These are phyloP conservation scores for Rhododendron ferrugineum DNA, from an alignment of 148 eudicot species.

Conservation along the genomic window DNA sequence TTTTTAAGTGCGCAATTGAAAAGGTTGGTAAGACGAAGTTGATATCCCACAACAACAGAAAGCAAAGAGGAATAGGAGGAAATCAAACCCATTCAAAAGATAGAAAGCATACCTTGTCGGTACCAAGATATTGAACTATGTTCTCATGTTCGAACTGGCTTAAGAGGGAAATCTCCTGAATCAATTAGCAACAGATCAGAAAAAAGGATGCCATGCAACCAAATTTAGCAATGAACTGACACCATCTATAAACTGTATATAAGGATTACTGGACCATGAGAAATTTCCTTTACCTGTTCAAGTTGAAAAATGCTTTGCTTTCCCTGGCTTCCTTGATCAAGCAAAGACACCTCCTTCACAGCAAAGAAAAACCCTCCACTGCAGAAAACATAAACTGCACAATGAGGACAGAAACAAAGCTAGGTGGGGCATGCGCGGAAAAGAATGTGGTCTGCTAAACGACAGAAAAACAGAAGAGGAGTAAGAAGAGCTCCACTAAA, in stretches of 20 bases:
- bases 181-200: neutral
- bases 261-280: neutral
- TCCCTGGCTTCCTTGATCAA: constrained; percentile 67
- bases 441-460: neutral
- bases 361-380: constrained; percentile 76
- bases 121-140: constrained; percentile 72
- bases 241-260: neutral
- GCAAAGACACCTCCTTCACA: constrained; percentile 76
- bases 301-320: constrained; percentile 63
- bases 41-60: neutral
- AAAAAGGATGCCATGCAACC: neutral
- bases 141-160: constrained; percentile 83
- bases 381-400: constrained; percentile 22
- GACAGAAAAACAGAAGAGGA: neutral
- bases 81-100: neutral
- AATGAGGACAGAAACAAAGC: constrained; percentile 9
- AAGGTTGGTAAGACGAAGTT: neutral
- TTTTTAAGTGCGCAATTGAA: neutral
- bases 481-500: neutral
- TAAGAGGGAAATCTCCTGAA: constrained; percentile 71
- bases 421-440: neutral
- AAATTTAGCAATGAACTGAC: neutral
- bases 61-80: neutral
- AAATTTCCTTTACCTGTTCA: constrained; percentile 50
- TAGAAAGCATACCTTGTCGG: constrained; percentile 34